A percentile compares a stretch with the other conserved stretches of the same genome.
These are phyloP conservation scores for Pyrenophora tritici-repentis DNA, from an alignment of 2,329 filamentous ascomycete species.

Conservation along the genomic window DNA sequence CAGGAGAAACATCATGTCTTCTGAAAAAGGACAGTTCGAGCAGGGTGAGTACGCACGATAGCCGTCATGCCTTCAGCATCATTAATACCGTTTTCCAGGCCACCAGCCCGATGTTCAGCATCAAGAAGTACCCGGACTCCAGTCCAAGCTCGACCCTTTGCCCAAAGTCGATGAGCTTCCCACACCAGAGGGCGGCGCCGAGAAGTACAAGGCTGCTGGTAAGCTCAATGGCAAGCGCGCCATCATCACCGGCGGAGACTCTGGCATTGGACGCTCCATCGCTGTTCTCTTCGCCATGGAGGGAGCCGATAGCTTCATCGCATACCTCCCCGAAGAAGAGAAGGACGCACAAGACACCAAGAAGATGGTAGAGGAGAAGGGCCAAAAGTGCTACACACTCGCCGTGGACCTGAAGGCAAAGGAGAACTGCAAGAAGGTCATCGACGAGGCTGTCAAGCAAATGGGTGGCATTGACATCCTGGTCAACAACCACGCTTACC, in stretches of 20 bases:
- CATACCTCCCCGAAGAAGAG: slow-evolving; percentile 76
- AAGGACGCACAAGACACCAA: slow-evolving; percentile 77
- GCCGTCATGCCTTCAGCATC: background rate
- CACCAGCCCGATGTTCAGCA: slow-evolving; percentile 56
- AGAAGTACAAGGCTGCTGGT: slow-evolving; percentile 73
- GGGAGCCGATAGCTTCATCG: slow-evolving; percentile 74
- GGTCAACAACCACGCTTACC: slow-evolving; percentile 73
- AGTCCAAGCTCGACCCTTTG: slow-evolving; percentile 61
- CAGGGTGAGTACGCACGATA: slow-evolving; percentile 27
- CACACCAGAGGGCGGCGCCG: slow-evolving; percentile 67
- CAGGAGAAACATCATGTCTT: slow-evolving; percentile 54
- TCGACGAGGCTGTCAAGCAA: slow-evolving; percentile 67
- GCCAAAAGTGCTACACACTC: slow-evolving; percentile 67
- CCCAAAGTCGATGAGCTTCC: slow-evolving; percentile 70
- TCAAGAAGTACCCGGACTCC: slow-evolving; percentile 58
- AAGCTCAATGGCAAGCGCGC: slow-evolving; percentile 78
- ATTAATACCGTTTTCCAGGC: slow-evolving; percentile 39
- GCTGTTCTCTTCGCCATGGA: slow-evolving; percentile 82
- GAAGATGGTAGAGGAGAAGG: slow-evolving; percentile 68
- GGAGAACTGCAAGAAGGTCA: slow-evolving; percentile 70
- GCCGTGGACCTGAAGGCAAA: slow-evolving; percentile 67
- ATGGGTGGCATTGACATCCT: slow-evolving; percentile 75
- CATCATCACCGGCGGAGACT: slow-evolving; percentile 80
- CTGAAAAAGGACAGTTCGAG: slow-evolving; percentile 45
- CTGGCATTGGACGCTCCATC: slow-evolving; percentile 75